Evolutionary conservation across 768 basidiomycete species (phyloP).

Genomic region (Dioszegia hungarica): DNA sequence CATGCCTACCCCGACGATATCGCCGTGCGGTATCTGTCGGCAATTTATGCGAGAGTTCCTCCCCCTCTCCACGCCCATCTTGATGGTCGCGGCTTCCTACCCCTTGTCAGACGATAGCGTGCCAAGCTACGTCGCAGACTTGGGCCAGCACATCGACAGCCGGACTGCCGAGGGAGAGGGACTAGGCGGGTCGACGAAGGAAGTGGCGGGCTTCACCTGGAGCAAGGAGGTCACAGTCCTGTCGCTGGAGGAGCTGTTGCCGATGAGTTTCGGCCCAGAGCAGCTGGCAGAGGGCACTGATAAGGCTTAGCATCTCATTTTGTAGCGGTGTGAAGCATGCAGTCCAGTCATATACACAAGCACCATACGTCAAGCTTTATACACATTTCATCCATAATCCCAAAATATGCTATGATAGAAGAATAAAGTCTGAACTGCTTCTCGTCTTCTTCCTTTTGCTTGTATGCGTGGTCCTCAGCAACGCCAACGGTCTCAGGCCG

Average conservation of each 20-base stretch:
- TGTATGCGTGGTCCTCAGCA: no score
- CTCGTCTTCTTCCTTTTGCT: no score
- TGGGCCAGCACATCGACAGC: slow-evolving; percentile 54
- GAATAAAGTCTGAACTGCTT: no score
- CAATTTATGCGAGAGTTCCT: slow-evolving; percentile 58
- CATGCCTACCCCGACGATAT: slow-evolving; percentile 58
- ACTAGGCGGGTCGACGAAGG: slow-evolving; percentile 51
- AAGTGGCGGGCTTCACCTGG: slow-evolving; percentile 47
- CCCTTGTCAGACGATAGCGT: neutral
- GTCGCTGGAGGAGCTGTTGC: slow-evolving; percentile 69
- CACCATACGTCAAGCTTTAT: no score
- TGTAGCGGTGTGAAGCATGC: no score
- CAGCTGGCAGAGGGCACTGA: slow-evolving; percentile 46
- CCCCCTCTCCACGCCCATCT: slow-evolving; percentile 52
- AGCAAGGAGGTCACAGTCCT: slow-evolving; percentile 48
- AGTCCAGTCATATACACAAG: neutral
- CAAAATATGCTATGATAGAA: neutral
- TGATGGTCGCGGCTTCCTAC: slow-evolving; percentile 42
- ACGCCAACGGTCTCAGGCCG: no score
- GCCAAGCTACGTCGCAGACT: slow-evolving; percentile 57
- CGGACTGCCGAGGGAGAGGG: neutral
- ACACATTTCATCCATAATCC: neutral
- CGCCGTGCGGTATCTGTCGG: slow-evolving; percentile 91
- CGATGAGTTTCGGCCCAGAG: slow-evolving; percentile 83
- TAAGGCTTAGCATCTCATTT: no score